Base-by-base conservation (phyloP, 2,329 filamentous ascomycete genomes). In the Cryoendolithus antarcticus region DNA sequence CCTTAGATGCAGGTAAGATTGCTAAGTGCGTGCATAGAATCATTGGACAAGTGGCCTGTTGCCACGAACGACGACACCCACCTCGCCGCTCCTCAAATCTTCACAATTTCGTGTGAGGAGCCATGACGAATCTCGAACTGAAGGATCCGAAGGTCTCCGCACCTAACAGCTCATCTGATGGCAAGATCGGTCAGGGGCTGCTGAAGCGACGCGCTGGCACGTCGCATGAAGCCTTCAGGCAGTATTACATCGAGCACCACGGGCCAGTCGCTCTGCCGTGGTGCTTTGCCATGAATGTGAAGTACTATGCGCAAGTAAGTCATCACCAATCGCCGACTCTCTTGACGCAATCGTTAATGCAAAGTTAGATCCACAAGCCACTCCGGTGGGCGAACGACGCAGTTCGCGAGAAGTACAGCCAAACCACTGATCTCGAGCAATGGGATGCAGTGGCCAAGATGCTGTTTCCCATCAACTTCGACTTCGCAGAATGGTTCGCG, bases 391-490 rank as follows among this genome's bases (percentile, higher is more conserved):
- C 41, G 8, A 33, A 30, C 11, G n/a, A 15, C 3, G 32, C 34
- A 19, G 11, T 31, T 9, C 28, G 27, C 9, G 9, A 9, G 1
- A 35, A 40, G 32, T 35, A 41, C 31, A 27, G 11, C 10, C 27
- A 34, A 9, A 30, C 29, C 19, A 32, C 44, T 37, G 24, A 40
- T 9, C 39, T 46, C 4, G 34, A 24, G 9, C 39, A 46, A 7
- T 46, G 44, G 44, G 44, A 46, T 21, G 44, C 44, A 21, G 36
- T 37, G 4, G 42, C 30, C n/a, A 42, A 44, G 19, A 37, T 46
- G 37, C 27, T 19, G 8, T 42, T 44, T 13, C 32, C 39, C 6
- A 7, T 35, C 13, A 35, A 32, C 1, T 19, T 40, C 19, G 38
- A 40, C 4, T 32, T 35, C 33, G 11, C 11, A 6, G 15, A 24